Conservation (phyloP, 768 basidiomycete species). For the Auricularia auricula-judae region DNA sequence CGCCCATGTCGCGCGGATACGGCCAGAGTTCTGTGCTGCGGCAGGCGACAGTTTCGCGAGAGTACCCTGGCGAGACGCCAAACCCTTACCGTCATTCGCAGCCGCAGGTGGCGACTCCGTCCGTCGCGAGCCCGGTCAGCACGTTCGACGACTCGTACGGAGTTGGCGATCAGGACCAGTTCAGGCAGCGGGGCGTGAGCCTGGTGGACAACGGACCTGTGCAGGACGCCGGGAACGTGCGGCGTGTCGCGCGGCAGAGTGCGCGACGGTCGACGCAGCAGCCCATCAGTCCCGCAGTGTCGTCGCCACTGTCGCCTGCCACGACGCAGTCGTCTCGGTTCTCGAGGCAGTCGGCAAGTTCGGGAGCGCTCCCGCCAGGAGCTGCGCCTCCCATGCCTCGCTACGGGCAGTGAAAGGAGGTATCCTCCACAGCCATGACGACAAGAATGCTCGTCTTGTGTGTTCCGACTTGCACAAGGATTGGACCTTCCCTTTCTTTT, state of each 20-base stretch:
- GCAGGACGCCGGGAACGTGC: slow-evolving; percentile 64
- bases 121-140: slow-evolving; percentile 9
- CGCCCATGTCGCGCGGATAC: background rate
- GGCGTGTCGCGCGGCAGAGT: slow-evolving; percentile 59
- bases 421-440: background rate
- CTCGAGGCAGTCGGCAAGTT: slow-evolving; percentile 41
- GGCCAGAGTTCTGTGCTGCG: background rate
- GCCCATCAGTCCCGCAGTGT: slow-evolving; percentile 13
- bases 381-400: slow-evolving; percentile 51
- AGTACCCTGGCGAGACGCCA: slow-evolving; percentile 35
- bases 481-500: too few relatives aligned
- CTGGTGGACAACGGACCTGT: slow-evolving; percentile 79
- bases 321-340: slow-evolving; percentile 35
- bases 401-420: slow-evolving; percentile 1
- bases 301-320: slow-evolving; percentile 28
- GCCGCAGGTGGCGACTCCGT: slow-evolving; percentile 21
- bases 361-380: slow-evolving; percentile 50
- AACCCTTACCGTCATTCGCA: slow-evolving; percentile 50
- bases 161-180: slow-evolving; percentile 29
- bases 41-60: slow-evolving; percentile 24
- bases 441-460: too few relatives aligned
- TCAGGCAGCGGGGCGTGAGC: slow-evolving; percentile 50
- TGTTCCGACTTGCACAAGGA: too few relatives aligned
- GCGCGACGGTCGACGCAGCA: slow-evolving; percentile 49
- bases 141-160: slow-evolving; percentile 25